Evolutionary conservation across 495 filamentous ascomycete species (phyloP), one percentile per base, ranked within the genome.

Genomic region (Parathielavia hyrcaniae): DNA sequence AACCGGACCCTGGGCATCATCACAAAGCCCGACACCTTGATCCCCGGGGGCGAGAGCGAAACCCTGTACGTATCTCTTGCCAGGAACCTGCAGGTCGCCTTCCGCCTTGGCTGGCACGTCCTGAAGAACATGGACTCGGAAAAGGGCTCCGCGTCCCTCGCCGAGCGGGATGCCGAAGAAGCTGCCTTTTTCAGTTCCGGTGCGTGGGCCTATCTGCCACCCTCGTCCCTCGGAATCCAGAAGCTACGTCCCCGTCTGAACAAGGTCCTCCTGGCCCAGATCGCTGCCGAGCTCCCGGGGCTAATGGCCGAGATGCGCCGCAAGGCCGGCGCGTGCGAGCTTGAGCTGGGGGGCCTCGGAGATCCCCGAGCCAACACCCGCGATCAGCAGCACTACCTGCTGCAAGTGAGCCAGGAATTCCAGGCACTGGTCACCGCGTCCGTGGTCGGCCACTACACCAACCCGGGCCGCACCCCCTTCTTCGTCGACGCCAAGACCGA

Each of bases 1-100:
- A 78, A 81, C 62, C 81, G 90, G 46, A 93, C 89, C 6, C 81
- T 95, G 48, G 90, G 89, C 64, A 85, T 95, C 58, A 79, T 95
- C 67, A 93, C 88, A 50, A 95, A 95, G 73, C 88, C 91, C 11
- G 90, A 93, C 71, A 72, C 71, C 0, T 69, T 87, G 1, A 53
- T 61, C n/a, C 49, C 68, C 0, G 76, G 77, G 1, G 81, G 79
- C 10, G 67, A 64, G 5, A 78, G 67, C 14, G 80, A 89, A 55
- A 57, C 54, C 0, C 62, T 63, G 7, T 89, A 78, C 59, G 54
- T 88, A 1, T 63, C 77, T 0, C 69, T 87, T 0, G 76, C 83
- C 0, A 65, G 70, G 30, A 91, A 90, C 58, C 71, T 80, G 32
- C 79, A 89, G 50, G 70, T 85, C 16, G 67, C 65, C 23, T 81